phyloP scores from a whole-genome alignment of 2,329 filamentous ascomycete genomes.

The Verruconis gallopava region DNA sequence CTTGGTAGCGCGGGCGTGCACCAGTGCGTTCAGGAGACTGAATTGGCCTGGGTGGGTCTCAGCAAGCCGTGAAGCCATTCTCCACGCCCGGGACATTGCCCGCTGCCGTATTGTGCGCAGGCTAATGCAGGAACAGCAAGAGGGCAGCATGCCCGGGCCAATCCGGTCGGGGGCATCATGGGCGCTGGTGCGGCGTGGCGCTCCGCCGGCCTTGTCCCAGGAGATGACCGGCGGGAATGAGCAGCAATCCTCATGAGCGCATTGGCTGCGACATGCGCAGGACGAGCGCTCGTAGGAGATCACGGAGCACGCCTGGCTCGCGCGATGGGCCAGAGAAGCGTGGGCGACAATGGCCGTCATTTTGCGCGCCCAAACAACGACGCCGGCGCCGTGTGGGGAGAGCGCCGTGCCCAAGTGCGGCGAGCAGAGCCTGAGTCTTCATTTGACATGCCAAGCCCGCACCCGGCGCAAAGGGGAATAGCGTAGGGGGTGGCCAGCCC shows the following conservation, averaged over 20 bases:
- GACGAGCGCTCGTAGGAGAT: background rate
- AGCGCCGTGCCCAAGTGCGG: too few species aligned
- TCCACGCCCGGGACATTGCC: slow-evolving; percentile 5
- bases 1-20: slow-evolving; percentile 1
- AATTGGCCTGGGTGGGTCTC: background rate
- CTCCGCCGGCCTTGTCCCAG: slow-evolving; percentile 2
- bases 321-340: background rate
- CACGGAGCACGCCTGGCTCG: background rate
- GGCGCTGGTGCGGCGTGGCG: background rate
- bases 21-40: background rate
- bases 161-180: background rate
- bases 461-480: too few species aligned
- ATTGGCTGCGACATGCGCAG: slow-evolving; percentile 1
- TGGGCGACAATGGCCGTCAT: background rate
- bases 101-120: slow-evolving; percentile 1
- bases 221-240: slow-evolving; percentile 4
- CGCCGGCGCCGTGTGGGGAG: too few species aligned
- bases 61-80: slow-evolving; percentile 2
- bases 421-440: too few species aligned
- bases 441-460: too few species aligned
- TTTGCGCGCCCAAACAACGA: too few species aligned
- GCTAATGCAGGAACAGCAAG: slow-evolving; percentile 6
- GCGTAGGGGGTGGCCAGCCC: too few species aligned
- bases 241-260: background rate
- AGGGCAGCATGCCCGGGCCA: background rate